A percentile compares a stretch with the other conserved stretches of the same genome.
Conservation (phyloP, 176 grass and related monocot genomes). For the Hordeum vulgare region DNA sequence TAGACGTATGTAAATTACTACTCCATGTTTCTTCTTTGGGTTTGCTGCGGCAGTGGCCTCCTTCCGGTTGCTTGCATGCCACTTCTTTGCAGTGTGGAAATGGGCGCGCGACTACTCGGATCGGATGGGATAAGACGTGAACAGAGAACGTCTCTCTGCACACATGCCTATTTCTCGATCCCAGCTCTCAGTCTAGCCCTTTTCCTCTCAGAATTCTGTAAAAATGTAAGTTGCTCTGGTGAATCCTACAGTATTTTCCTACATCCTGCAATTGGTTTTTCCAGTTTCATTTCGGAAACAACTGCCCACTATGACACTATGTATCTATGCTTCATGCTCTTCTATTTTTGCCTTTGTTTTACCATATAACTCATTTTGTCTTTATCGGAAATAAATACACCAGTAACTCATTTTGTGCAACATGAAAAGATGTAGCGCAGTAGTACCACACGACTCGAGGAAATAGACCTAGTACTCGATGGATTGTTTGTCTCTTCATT, state of each 20-base stretch:
- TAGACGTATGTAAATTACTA: conserved; percentile 24
- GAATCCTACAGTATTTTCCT: background rate
- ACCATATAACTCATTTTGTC: background rate
- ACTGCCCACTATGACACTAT: background rate
- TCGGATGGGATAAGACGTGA: conserved; percentile 22
- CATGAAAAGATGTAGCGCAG: background rate
- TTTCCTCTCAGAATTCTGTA: background rate
- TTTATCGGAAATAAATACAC: too few relatives aligned
- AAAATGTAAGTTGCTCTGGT: background rate
- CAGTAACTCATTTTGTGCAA: background rate
- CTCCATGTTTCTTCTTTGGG: background rate
- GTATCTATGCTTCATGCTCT: background rate
- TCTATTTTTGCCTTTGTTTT: background rate
- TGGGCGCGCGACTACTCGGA: background rate
- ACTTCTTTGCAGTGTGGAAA: background rate
- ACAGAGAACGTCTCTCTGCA: background rate
- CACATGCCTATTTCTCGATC: conserved; percentile 12
- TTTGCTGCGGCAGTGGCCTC: background rate
- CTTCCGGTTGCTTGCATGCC: background rate
- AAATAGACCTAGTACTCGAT: background rate
- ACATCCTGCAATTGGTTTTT: background rate
- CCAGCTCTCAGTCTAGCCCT: background rate
- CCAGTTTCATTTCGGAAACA: background rate
- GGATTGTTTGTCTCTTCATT: background rate
- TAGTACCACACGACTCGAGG: background rate